Conservation (phyloP, 2,329 filamentous ascomycete species). For the Metarhizium brunneum region DNA sequence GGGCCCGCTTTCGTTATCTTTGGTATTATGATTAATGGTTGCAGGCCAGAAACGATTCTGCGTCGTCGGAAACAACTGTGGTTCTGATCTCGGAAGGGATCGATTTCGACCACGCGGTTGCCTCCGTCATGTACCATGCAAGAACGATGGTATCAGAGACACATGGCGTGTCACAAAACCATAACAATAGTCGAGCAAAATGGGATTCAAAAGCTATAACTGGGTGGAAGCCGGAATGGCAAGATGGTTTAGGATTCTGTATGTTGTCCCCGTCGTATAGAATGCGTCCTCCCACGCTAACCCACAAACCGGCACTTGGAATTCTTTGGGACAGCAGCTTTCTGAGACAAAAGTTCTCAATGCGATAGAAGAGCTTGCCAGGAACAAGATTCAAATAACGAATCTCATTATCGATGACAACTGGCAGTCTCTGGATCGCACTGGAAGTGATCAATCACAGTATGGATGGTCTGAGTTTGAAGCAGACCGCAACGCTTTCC, state of each 20-base stretch:
- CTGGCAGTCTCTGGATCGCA: conserved; percentile 69
- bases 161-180: conserved; percentile 33
- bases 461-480: conserved; percentile 76
- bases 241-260: conserved; percentile 89
- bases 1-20: not conserved
- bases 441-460: conserved; percentile 42
- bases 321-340: conserved; percentile 74
- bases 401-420: conserved; percentile 95
- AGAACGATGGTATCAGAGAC: conserved; percentile 39
- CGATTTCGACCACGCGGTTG: conserved; percentile 65
- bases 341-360: conserved; percentile 71
- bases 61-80: conserved; percentile 42
- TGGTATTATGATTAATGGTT: conserved; percentile 6
- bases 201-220: conserved; percentile 40
- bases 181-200: conserved; percentile 35
- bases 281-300: conserved; percentile 9
- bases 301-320: conserved; percentile 64
- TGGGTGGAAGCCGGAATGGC: conserved; percentile 78
- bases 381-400: conserved; percentile 65
- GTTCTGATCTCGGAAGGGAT: conserved; percentile 64
- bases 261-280: conserved; percentile 15
- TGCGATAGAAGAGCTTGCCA: conserved; percentile 62
- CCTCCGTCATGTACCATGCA: conserved; percentile 82
- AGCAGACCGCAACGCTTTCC: conserved; percentile 71
- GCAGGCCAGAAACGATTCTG: conserved; percentile 58